Evolutionary conservation across 2,329 filamentous ascomycete species (phyloP).

Genomic region (Cladobotryum mycophilum): DNA sequence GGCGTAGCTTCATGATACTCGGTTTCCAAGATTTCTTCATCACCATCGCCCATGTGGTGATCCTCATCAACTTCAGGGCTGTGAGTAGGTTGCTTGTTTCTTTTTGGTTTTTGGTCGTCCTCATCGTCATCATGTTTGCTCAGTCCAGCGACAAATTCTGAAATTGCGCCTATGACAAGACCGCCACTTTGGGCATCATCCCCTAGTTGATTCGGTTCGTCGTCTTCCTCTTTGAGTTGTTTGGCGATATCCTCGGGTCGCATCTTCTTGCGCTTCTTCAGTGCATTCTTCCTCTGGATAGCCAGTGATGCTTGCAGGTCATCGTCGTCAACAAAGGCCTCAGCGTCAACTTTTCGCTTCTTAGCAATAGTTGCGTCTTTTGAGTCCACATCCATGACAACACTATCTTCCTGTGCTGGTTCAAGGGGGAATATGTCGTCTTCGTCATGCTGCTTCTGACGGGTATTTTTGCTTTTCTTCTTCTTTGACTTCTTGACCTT

Average conservation of each 20-base stretch:
- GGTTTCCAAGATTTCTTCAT: conserved; percentile 25
- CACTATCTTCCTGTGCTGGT: conserved; percentile 32
- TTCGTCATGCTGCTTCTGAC: conserved; percentile 61
- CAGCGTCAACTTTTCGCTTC: conserved; percentile 60
- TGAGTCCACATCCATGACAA: conserved; percentile 71
- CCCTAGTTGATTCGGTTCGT: conserved; percentile 44
- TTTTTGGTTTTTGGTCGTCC: conserved; percentile 47
- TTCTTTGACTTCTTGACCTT: conserved; percentile 96
- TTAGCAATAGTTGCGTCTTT: conserved; percentile 40
- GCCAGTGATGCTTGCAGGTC: conserved; percentile 83
- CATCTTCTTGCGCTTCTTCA: conserved; percentile 87
- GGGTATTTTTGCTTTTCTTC: conserved; percentile 74
- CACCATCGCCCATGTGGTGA: conserved; percentile 38
- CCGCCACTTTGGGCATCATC: conserved; percentile 42
- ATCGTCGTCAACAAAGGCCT: conserved; percentile 80
- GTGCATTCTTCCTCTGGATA: conserved; percentile 69
- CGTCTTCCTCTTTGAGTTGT: conserved; percentile 63
- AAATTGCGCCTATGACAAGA: conserved; percentile 90
- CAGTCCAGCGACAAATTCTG: conserved; percentile 85
- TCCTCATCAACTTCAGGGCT: conserved; percentile 33
- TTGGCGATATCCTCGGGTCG: conserved; percentile 82
- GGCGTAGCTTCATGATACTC: conserved; percentile 16
- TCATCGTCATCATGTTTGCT: conserved; percentile 58
- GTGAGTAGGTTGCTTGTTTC: conserved; percentile 27
- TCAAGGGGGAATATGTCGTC: conserved; percentile 51